A percentile compares a stretch with the other conserved stretches of the same genome.
phyloP scores from a whole-genome alignment of 208 protist species.

The Angomonas desouzai region DNA sequence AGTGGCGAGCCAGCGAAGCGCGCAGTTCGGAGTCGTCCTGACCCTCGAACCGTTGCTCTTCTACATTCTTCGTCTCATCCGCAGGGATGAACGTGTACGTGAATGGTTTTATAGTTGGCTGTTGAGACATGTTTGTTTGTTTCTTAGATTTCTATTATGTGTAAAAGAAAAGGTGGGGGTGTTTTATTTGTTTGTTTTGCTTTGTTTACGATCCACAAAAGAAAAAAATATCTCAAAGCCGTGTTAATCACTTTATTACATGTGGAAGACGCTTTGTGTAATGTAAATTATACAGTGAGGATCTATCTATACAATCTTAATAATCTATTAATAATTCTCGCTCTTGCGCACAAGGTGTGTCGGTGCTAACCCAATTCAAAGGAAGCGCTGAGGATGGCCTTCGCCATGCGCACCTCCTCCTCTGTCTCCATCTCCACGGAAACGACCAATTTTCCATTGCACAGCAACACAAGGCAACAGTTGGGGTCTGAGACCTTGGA shows the following conservation, averaged over 20 bases:
- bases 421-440: conserved; percentile 56
- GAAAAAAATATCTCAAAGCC: background rate
- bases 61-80: conserved; percentile 33
- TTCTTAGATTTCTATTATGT: conserved; percentile 9
- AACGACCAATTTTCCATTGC: conserved; percentile 37
- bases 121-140: conserved; percentile 18
- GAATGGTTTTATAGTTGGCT: conserved; percentile 52
- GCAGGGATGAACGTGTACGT: conserved; percentile 73
- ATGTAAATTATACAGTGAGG: background rate
- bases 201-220: too few species aligned
- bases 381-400: conserved; percentile 19
- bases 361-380: background rate
- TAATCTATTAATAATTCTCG: too few species aligned
- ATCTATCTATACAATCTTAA: too few species aligned
- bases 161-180: too few species aligned
- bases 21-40: conserved; percentile 67
- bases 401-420: conserved; percentile 29
- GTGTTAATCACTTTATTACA: too few species aligned
- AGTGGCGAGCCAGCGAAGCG: conserved; percentile 51
- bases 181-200: too few species aligned
- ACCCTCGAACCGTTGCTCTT: conserved; percentile 45
- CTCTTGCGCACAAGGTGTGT: too few species aligned
- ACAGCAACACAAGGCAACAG: conserved; percentile 51
- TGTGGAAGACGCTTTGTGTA: too few species aligned
- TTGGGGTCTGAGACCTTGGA: conserved; percentile 31